Evolutionary conservation across 2,329 filamentous ascomycete species (phyloP).

Genomic region (Dactylonectria estremocensis): DNA sequence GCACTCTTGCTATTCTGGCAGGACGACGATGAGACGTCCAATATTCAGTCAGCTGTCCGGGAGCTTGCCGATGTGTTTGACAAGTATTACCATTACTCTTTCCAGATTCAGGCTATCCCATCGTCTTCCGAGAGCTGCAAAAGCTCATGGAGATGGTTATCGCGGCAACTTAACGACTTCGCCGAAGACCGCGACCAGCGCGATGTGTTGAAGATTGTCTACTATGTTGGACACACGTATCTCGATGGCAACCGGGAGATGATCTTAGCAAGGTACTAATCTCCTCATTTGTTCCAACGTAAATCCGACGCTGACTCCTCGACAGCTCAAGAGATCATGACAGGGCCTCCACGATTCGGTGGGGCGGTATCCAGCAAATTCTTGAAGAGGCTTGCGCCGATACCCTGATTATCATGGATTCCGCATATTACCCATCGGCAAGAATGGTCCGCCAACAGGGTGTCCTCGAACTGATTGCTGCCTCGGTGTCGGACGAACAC

Average conservation of each 20-base stretch:
- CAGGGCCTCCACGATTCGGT: slow-evolving; percentile 65
- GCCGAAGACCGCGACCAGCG: slow-evolving; percentile 68
- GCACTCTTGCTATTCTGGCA: slow-evolving; percentile 71
- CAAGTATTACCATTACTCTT: slow-evolving; percentile 67
- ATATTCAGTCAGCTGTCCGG: slow-evolving; percentile 59
- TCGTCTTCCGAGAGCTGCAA: slow-evolving; percentile 62
- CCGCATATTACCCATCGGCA: slow-evolving; percentile 70
- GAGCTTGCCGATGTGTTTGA: slow-evolving; percentile 67
- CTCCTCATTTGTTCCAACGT: not conserved
- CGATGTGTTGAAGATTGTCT: slow-evolving; percentile 72
- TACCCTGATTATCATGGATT: slow-evolving; percentile 72
- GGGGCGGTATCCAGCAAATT: slow-evolving; percentile 70
- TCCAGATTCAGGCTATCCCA: slow-evolving; percentile 66
- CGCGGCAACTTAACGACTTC: slow-evolving; percentile 66
- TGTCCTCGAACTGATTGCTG: slow-evolving; percentile 70
- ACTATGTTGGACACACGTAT: slow-evolving; percentile 70
- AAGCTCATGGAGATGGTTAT: slow-evolving; percentile 69
- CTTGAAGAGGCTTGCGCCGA: slow-evolving; percentile 71
- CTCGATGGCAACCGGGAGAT: slow-evolving; percentile 70
- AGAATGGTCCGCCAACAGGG: slow-evolving; percentile 67
- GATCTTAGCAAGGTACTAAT: slow-evolving; percentile 68
- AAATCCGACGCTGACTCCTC: slow-evolving; percentile 37
- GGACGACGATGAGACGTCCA: slow-evolving; percentile 64
- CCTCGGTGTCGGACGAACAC: slow-evolving; percentile 69
- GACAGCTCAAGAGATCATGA: slow-evolving; percentile 64